A percentile compares a stretch with the other conserved stretches of the same genome.
Conservation (phyloP, 2,329 filamentous ascomycete genomes). For the Rutstroemia sp. region DNA sequence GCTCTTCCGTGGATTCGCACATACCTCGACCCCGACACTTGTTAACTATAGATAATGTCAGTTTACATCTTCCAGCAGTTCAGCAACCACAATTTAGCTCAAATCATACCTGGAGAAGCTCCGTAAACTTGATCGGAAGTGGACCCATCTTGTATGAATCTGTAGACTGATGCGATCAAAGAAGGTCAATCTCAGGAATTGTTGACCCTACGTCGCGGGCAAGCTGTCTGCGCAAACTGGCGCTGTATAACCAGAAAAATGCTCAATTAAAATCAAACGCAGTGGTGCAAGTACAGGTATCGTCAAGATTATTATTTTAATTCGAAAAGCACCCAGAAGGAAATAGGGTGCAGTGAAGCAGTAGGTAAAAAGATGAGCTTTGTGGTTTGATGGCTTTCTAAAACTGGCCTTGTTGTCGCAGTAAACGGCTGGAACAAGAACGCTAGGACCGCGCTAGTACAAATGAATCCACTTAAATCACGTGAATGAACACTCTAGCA, state of each 20-base stretch:
- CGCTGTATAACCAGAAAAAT: conserved; percentile 14
- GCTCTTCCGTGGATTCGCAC: conserved; percentile 24
- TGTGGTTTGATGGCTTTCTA: conserved; percentile 9
- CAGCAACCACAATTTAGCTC: conserved; percentile 80
- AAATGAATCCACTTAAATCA: too few relatives aligned
- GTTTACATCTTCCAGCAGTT: conserved; percentile 33
- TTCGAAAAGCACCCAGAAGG: conserved; percentile 18
- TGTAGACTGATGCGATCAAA: conserved; percentile 18
- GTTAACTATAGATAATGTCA: conserved; percentile 38
- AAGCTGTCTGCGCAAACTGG: conserved; percentile 8
- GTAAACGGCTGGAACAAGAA: conserved; percentile 3
- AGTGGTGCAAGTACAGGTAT: conserved; percentile 7
- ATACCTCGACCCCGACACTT: conserved; percentile 45
- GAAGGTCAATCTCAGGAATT: conserved; percentile 14
- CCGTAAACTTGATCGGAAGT: conserved; percentile 87
- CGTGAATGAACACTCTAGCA: too few relatives aligned
- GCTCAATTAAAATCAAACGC: conserved; percentile 22
- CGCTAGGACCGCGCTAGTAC: not conserved
- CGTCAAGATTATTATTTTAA: conserved; percentile 17
- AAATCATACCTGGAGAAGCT: conserved; percentile 80
- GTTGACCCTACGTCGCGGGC: conserved; percentile 6
- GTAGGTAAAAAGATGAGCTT: conserved; percentile 8
- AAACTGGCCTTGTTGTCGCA: conserved; percentile 1
- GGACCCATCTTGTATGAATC: conserved; percentile 30
- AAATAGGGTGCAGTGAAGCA: conserved; percentile 13